Evolutionary conservation across 78 protist species (phyloP).

Genomic region (Goniomonas avonlea): DNA sequence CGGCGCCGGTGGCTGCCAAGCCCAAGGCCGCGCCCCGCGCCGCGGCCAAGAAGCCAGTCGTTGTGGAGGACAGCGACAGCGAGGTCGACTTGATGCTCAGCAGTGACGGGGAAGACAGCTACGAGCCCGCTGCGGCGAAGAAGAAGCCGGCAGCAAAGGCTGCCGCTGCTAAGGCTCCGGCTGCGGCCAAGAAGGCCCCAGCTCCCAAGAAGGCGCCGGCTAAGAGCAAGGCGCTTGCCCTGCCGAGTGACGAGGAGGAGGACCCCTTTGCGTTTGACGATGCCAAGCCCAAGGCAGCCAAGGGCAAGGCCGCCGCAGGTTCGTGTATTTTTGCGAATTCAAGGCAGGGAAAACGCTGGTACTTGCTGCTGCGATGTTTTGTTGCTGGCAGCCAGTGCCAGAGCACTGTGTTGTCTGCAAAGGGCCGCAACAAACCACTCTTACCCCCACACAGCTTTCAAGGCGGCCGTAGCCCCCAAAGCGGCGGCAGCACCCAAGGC

Average conservation of each 20-base stretch:
- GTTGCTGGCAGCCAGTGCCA: too few species aligned
- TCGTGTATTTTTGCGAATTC: too few species aligned
- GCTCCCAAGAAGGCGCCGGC: slow-evolving; percentile 2
- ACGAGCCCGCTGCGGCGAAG: background rate
- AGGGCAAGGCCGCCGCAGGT: background rate
- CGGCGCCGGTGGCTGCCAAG: too few species aligned
- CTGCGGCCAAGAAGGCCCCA: background rate
- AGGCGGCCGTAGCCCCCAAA: background rate
- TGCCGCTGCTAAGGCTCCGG: background rate
- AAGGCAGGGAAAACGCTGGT: too few species aligned
- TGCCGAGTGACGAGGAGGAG: slow-evolving; percentile 1
- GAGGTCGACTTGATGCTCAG: background rate
- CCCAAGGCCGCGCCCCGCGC: background rate
- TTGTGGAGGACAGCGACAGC: background rate
- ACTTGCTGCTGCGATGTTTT: too few species aligned
- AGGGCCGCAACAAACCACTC: too few species aligned
- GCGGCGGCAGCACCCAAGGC: background rate
- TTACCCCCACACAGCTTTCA: background rate
- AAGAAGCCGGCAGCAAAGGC: slow-evolving; percentile 4
- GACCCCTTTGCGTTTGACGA: background rate
- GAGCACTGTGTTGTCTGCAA: too few species aligned
- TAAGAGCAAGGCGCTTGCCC: background rate
- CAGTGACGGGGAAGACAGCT: background rate
- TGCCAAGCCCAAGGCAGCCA: background rate
- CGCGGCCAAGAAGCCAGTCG: background rate